Conservation (phyloP, 2,329 filamentous ascomycete species). For the Fusarium brachygibbosum region DNA sequence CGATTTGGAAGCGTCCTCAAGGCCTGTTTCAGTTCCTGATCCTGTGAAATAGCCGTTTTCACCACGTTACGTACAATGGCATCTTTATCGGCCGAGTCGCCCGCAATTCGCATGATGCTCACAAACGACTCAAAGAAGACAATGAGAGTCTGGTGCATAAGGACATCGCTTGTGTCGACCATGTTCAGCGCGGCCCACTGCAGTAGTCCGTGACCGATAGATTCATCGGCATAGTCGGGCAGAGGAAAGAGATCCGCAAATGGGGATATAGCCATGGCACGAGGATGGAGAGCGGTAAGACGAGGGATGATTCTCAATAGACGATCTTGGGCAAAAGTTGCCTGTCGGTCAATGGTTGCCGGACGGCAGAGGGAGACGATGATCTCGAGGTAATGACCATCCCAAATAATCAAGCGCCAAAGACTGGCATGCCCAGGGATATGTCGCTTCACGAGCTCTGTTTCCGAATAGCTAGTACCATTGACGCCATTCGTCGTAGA, state of each 20-base stretch:
- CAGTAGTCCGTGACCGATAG: constrained; percentile 58
- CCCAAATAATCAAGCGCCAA: constrained; percentile 67
- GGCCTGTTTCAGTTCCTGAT: constrained; percentile 56
- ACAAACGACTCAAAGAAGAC: constrained; percentile 68
- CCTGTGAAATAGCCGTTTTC: constrained; percentile 56
- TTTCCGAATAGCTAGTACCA: constrained; percentile 49
- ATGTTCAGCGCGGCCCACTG: constrained; percentile 66
- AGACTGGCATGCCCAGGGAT: constrained; percentile 65
- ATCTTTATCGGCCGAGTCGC: constrained; percentile 54
- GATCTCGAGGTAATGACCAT: constrained; percentile 60
- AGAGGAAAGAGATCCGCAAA: constrained; percentile 47
- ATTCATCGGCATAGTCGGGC: constrained; percentile 32
- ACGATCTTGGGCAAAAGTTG: constrained; percentile 66
- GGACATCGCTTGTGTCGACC: constrained; percentile 62
- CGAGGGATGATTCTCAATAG: constrained; percentile 66
- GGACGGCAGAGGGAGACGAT: constrained; percentile 56
- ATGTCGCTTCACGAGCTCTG: constrained; percentile 56
- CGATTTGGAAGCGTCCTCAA: constrained; percentile 62
- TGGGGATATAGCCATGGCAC: constrained; percentile 55
- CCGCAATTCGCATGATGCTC: constrained; percentile 61
- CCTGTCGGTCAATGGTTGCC: constrained; percentile 54
- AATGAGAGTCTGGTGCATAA: constrained; percentile 66
- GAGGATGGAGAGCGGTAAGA: constrained; percentile 62
- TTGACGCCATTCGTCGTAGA: constrained; percentile 32
- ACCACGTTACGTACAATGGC: constrained; percentile 57